Evolutionary conservation across 345 rosid genomes (phyloP), one percentile per base, ranked within the genome.

Genomic region (Brassica juncea): DNA sequence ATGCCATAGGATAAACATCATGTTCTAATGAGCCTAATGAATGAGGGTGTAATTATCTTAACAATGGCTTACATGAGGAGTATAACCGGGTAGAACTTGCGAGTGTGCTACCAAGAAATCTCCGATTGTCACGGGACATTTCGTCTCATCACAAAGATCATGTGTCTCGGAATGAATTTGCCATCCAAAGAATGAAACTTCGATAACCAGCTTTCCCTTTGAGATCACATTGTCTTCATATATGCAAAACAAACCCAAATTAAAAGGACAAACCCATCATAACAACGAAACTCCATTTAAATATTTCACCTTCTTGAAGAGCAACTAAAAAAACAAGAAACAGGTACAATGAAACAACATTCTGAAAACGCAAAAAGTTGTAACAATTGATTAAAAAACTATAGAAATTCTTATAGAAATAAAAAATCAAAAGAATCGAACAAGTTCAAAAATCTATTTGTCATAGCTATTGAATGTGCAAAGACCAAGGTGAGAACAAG

Each of bases 141-240:
- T 85, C 4, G 99, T 95, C 88, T 93, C 94, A 8, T 75, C 79
- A 47, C 97, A 88, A 72, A 95, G 97, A 76, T 91, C 85, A 84
- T 91, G 93, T 16, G 88, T 86, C 89, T 95, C 98, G 7, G 84
- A 86, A 71, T 93, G 90, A 49, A 95, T 85, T 74, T 85, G 92
- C 88, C 87, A 88, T 73, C 96, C 94, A 68, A 95, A 93, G 89
- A 90, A 95, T 4, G 96, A 84, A 54, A 95, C 99, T 37, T 90
- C 94, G 6, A 95, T 90, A 76, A 77, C 88, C 84, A 95, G 44
- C 77, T 93, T 87, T 6, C 99, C 99, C 32, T 89, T 88, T 5
- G 88, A 68, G 21, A 95, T 88, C 44, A 47, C 78, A 32, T 83
- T 68, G 32, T 63, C 99, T 81, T 60, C 88, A 83, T 31, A 70